Conservation (phyloP, 2,329 filamentous ascomycete genomes). For the Apiospora sp. region DNA sequence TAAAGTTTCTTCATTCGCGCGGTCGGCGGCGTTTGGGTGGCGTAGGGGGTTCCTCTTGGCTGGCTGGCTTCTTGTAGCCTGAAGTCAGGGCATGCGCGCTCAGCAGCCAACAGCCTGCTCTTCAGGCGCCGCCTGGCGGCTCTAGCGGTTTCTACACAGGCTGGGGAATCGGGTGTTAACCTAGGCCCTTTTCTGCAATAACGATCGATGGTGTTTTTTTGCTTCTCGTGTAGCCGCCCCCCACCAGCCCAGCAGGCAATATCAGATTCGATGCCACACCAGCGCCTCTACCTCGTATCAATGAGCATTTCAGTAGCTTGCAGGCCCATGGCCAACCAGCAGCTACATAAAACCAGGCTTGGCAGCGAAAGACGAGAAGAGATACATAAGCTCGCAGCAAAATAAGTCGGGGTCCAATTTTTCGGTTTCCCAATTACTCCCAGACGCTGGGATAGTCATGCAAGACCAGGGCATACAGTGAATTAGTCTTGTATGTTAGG, state of each 20-base stretch:
- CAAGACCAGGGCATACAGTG: not conserved
- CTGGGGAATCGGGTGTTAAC: not conserved
- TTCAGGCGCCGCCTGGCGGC: not conserved
- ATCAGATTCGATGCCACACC: conserved; percentile 4
- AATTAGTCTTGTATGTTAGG: not conserved
- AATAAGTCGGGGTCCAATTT: not conserved
- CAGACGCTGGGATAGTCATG: not conserved
- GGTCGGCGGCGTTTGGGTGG: not conserved
- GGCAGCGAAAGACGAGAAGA: not conserved
- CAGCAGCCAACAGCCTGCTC: not conserved
- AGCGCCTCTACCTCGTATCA: conserved; percentile 10
- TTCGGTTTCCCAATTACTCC: not conserved
- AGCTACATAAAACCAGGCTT: not conserved
- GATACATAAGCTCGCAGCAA: not conserved
- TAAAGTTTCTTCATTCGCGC: no score
- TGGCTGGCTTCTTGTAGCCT: not conserved
- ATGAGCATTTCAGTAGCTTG: not conserved
- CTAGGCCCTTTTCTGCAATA: not conserved
- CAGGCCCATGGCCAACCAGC: not conserved
- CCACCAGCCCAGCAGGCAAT: not conserved
- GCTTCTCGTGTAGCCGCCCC: not conserved
- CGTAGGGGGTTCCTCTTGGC: not conserved
- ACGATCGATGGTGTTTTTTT: not conserved
- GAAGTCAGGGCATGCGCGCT: no score
- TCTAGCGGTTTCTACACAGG: not conserved